Base-by-base conservation (phyloP, 2,329 filamentous ascomycete genomes). In the Falciphora oryzae region DNA sequence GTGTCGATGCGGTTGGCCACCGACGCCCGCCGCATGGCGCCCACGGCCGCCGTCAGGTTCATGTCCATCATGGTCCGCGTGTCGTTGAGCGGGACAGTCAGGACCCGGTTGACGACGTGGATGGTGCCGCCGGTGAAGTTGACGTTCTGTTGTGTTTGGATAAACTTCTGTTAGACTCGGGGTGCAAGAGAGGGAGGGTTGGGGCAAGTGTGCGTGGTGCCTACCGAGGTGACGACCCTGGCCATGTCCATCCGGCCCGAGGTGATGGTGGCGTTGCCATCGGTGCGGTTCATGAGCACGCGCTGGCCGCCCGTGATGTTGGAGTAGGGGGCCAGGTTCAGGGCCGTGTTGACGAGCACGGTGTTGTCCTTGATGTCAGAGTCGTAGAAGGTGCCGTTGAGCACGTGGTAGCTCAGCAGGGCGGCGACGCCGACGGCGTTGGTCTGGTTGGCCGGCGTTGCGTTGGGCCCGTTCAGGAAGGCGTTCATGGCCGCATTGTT, bases 251-350 rank as follows among this genome's bases (percentile, higher is more conserved):
- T 78, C 10, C 85, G 70, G 1, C 84, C 86, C 28, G 81, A 84
- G 72, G 78, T 80, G 71, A 87, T 78, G 1, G 77, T 76, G 2
- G 83, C 79, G 7, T 77, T 77, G 35, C 75, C 74, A 58, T 80
- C 77, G 6, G 73, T 64, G 3, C 70, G 66, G n/a, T 76, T 68
- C 5, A 77, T 78, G 66, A 84, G 76, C 4, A 89, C 80, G 13
- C 83, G 78, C 71, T 89, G 87, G 1, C 85, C 85, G 44, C 80
- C 83, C 3, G 83, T 85, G 14, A 89, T 80, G 65, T 86, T 87
- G 68, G 81, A 77, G 71, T 82, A 89, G 0, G 77, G 75, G 28
- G 75, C 62, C 67, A 85, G 80, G 25, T 75, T 81, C 64, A 89
- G 75, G 10, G 82, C 63, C 0, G 78, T 80, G 4, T 73, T 73